Evolutionary conservation across 2,329 filamentous ascomycete species (phyloP), one percentile per base, ranked within the genome.

Genomic region (Blastomyces emzantsi): DNA sequence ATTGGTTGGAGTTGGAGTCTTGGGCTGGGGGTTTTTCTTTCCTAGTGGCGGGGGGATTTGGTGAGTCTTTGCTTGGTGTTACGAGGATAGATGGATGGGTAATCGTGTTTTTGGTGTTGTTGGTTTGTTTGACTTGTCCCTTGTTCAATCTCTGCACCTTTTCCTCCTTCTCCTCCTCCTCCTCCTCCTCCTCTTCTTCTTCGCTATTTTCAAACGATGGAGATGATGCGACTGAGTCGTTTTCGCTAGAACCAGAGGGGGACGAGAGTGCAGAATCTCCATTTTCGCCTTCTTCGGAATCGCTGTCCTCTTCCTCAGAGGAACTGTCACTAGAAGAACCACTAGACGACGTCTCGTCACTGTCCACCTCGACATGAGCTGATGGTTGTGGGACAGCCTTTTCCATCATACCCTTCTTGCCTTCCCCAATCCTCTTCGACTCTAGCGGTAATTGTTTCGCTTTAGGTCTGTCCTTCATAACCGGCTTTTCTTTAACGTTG

Each of bases 401-500:
- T 55, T 62, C 62, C 61, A 62, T 47, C 43, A 59, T 13, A 3
- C 45, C n/a, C 57, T 64, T 62, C 45, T 64, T 68, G 63, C 65
- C 65, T 45, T 61, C 52, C 28, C 64, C 66, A 17, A 64, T 8
- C 25, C 65, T 30, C 22, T 61, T 56, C 19, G 66, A 63, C 15
- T 65, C 51, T 19, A 52, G 9, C 8, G 25, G 51, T 22, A 63
- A 19, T 49, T 68, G 64, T 39, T 72, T 67, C 63, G 73, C 67
- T 6, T 73, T 73, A 6, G 73, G 73, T 30, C 66, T 69, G 45
- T 72, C 71, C 47, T 72, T 67, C 6, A 69, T 64, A 59, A 70
- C 75, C 28, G 67, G 70, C 51, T 69, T 64, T 61, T 73, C 76
- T 66, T 96, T 84, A 1, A 97, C 78, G 63, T 87, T 85, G 6